Evolutionary conservation across 345 rosid species (phyloP).

Genomic region (Punica granatum): DNA sequence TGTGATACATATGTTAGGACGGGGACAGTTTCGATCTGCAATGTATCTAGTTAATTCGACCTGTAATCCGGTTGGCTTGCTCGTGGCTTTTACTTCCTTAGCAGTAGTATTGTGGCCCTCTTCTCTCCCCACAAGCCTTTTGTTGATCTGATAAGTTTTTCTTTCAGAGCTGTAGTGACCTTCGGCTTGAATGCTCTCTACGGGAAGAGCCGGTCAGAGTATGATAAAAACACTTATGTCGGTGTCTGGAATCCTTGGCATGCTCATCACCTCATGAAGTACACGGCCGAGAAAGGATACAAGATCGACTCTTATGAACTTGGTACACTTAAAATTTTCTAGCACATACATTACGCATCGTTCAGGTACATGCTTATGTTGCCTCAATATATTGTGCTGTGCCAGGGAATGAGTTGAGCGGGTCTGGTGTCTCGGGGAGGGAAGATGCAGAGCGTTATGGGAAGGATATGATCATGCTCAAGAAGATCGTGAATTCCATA

Average conservation of each 20-base stretch:
- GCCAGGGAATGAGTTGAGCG: conserved; percentile 52
- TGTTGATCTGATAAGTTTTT: background rate
- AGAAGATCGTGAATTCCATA: conserved; percentile 22
- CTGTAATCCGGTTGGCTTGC: too few species aligned
- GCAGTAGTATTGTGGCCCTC: too few species aligned
- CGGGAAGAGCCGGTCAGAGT: conserved; percentile 22
- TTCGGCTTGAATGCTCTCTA: conserved; percentile 44
- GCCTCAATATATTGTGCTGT: background rate
- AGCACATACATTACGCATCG: background rate
- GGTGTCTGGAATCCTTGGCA: conserved; percentile 43
- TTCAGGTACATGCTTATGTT: background rate
- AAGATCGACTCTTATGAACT: conserved; percentile 51
- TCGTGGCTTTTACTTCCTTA: too few species aligned
- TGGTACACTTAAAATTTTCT: conserved; percentile 18
- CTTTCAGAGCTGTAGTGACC: conserved; percentile 30
- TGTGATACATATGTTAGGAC: too few species aligned
- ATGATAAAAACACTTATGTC: conserved; percentile 13
- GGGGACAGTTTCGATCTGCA: too few species aligned
- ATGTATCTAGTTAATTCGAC: too few species aligned
- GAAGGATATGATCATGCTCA: conserved; percentile 26
- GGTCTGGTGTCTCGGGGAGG: conserved; percentile 39
- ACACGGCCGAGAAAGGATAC: conserved; percentile 40
- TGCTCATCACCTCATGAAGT: conserved; percentile 38
- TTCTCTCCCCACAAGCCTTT: too few species aligned
- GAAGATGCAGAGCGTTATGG: conserved; percentile 30